Evolutionary conservation across 2,329 filamentous ascomycete genomes (phyloP).

Genomic region (Teratosphaeria zuluensis): DNA sequence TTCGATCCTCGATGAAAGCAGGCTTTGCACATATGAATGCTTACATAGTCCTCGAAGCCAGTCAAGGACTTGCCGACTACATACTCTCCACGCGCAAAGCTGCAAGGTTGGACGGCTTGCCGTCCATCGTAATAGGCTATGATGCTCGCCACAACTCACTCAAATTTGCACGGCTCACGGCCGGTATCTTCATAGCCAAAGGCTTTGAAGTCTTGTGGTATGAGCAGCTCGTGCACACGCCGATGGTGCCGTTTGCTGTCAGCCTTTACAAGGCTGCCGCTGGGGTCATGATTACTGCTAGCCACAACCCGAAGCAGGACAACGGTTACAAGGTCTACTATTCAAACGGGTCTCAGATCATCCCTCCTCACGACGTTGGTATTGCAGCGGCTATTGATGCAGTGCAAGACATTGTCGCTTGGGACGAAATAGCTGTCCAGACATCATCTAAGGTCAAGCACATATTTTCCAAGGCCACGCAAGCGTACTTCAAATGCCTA

Average conservation of each 20-base stretch:
- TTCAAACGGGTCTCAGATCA: slow-evolving; percentile 56
- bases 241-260: slow-evolving; percentile 53
- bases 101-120: background rate
- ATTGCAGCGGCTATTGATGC: slow-evolving; percentile 48
- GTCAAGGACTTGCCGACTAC: slow-evolving; percentile 55
- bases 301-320: slow-evolving; percentile 54
- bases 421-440: slow-evolving; percentile 37
- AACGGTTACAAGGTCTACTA: slow-evolving; percentile 63
- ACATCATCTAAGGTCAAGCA: slow-evolving; percentile 32
- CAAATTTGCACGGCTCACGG: slow-evolving; percentile 51
- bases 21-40: slow-evolving; percentile 45
- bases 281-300: slow-evolving; percentile 58
- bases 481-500: slow-evolving; percentile 36
- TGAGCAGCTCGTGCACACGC: slow-evolving; percentile 47
- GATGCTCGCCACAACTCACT: slow-evolving; percentile 55
- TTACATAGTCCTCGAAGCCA: slow-evolving; percentile 41
- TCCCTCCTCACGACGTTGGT: slow-evolving; percentile 50
- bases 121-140: slow-evolving; percentile 50
- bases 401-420: slow-evolving; percentile 44
- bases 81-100: slow-evolving; percentile 35
- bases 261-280: slow-evolving; percentile 44
- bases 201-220: slow-evolving; percentile 52
- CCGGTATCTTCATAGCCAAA: slow-evolving; percentile 49
- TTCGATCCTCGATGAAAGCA: slow-evolving; percentile 56
- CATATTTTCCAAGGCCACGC: slow-evolving; percentile 31